Evolutionary conservation across 73 alveolate genomes (phyloP), one percentile per base, ranked within the genome.

Genomic region (Symbiodinium natans): DNA sequence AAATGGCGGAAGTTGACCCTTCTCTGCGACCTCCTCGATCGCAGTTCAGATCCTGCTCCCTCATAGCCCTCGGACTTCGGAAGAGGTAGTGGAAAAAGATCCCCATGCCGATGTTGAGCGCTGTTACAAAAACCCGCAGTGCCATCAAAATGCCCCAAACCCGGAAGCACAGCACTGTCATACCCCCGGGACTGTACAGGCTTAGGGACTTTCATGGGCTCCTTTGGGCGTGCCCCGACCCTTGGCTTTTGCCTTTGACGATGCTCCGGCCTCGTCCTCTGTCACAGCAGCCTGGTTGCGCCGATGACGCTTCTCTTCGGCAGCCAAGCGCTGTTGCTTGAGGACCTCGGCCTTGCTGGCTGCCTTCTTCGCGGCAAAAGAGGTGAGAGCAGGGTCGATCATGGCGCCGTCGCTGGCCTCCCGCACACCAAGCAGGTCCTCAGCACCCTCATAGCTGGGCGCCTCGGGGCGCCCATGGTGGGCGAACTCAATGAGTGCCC

Each of bases 391-490:
- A 1, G 96, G 96, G 41, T 89, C 96, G n/a, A 89, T 11, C 23
- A 89, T 1, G 11, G 40, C 8, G 27, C 96, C 96, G 38, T 89
- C 87, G 27, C 27, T 4, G 80, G 19, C 27, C n/a, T 89, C 96
- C 4, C 77, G 17, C 38, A 71, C 31, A 33, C 96, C 96, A 48
- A 71, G 0, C n/a, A 89, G 1, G 48, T 89, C 96, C 36, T 89
- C 96, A 3, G 96, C 43, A 1, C 52, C 74, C 87, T 71, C 96
- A 27, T 89, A 89, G 43, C 46, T 10, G 4, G 96, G 96, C 2
- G 96, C 87, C 3, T 89, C 96, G 0, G 96, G 94, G 3, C 94
- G 83, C 1, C 94, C 94, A 0, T 33, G 68, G 31, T 86, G 94
- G 0, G 94, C 94, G 5, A 48, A 59, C 68, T 86, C 94, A 27